phyloP scores from a whole-genome alignment of 2,329 filamentous ascomycete species.

The Penicillium sclerotiorum region DNA sequence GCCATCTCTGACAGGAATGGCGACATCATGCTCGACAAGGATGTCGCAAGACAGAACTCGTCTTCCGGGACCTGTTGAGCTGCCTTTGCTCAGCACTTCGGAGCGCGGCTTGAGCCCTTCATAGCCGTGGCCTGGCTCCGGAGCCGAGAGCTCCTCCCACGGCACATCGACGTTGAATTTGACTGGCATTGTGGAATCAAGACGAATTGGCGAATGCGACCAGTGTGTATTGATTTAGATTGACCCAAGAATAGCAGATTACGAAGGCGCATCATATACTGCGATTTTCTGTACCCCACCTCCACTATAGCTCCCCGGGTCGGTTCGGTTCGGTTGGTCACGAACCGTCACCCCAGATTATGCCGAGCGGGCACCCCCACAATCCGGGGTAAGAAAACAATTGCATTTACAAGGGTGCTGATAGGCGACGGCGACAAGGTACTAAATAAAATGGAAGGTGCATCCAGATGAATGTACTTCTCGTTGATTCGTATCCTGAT shows the following conservation, averaged over 20 bases:
- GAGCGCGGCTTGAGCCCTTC: not conserved
- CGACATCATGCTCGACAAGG: slow-evolving; percentile 49
- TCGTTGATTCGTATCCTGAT: too few species aligned
- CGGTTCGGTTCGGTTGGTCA: slow-evolving; percentile 18
- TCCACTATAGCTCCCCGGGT: not conserved
- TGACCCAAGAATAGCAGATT: too few species aligned
- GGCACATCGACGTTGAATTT: slow-evolving; percentile 15
- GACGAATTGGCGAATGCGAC: not conserved
- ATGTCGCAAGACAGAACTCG: slow-evolving; percentile 40
- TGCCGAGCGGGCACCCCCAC: not conserved
- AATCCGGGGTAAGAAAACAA: slow-evolving; percentile 2
- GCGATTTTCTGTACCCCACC: too few species aligned
- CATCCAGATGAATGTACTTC: too few species aligned
- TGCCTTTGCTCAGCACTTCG: slow-evolving; percentile 43
- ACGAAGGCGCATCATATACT: too few species aligned
- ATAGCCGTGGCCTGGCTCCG: slow-evolving; percentile 3
- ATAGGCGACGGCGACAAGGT: not conserved
- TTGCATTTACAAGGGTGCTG: not conserved
- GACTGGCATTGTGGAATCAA: slow-evolving; percentile 1
- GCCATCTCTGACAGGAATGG: slow-evolving; percentile 49
- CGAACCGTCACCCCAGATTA: slow-evolving; percentile 10
- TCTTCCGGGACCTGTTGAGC: slow-evolving; percentile 37
- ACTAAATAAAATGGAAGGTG: too few species aligned
- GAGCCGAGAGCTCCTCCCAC: slow-evolving; percentile 7
- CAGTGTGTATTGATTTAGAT: too few species aligned